Conservation (phyloP, 345 rosid species). For the Eucalyptus sp. region DNA sequence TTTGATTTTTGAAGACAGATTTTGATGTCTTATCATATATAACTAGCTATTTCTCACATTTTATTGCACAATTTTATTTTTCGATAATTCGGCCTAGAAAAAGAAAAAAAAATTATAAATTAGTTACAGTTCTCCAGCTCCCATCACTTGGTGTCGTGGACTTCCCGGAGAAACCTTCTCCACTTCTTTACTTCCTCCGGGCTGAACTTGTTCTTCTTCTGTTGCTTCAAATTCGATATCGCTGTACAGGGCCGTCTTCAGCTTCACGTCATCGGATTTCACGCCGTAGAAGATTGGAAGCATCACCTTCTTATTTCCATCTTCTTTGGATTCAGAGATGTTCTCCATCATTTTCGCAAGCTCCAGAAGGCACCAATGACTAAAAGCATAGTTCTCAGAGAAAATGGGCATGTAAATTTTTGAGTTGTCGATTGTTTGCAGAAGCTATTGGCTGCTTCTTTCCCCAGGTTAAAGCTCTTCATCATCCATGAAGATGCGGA, state of each 20-base stretch:
- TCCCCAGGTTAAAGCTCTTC: background rate
- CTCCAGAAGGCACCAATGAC: background rate
- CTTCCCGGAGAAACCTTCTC: background rate
- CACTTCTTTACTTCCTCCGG: background rate
- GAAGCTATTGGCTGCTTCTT: background rate
- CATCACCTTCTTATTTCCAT: background rate
- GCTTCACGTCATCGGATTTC: background rate
- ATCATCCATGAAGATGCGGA: background rate
- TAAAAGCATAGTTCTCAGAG: background rate
- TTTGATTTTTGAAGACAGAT: background rate
- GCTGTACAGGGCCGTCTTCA: background rate
- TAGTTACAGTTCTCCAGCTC: background rate
- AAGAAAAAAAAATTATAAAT: background rate
- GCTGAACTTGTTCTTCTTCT: background rate
- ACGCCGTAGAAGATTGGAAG: background rate
- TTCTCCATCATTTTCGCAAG: background rate
- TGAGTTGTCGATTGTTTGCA: fast-evolving
- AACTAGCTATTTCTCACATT: background rate
- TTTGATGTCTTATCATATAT: background rate
- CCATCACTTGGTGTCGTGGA: background rate
- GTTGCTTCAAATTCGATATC: background rate
- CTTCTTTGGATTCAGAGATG: background rate
- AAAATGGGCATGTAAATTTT: background rate
- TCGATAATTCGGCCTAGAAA: background rate
- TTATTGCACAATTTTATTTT: background rate